Percentiles rank a stretch among this genome's conserved stretches.
phyloP scores from a whole-genome alignment of 352 stramenopile genomes.

The Phytophthora syringae region DNA sequence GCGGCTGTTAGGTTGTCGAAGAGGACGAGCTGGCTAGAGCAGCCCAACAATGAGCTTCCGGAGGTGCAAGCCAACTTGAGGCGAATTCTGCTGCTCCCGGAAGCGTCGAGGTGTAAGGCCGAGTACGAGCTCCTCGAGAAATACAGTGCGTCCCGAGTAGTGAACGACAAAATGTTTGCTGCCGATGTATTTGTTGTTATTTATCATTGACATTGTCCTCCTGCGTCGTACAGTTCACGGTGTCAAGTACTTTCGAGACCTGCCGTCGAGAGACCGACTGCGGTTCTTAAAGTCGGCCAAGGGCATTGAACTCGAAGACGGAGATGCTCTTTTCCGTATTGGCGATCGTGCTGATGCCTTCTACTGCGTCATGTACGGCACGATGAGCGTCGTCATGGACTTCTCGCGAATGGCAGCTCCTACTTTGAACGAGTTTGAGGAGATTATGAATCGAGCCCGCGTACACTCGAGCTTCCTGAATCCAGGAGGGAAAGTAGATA shows the following conservation, averaged over 20 bases:
- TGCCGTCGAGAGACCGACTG: constrained; percentile 56
- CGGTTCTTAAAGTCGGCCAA: constrained; percentile 70
- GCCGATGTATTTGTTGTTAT: neutral
- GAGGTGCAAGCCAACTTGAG: constrained; percentile 54
- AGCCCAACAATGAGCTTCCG: constrained; percentile 37
- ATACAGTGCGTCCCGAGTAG: constrained; percentile 50
- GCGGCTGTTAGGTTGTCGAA: constrained; percentile 22
- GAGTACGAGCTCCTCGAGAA: constrained; percentile 79
- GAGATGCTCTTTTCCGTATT: constrained; percentile 73
- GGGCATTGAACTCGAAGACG: constrained; percentile 66
- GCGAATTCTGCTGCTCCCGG: constrained; percentile 52
- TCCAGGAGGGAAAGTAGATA: constrained; percentile 54
- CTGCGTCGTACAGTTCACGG: constrained; percentile 44
- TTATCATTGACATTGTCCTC: neutral
- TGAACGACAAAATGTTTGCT: too few species aligned
- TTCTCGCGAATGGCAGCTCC: constrained; percentile 67
- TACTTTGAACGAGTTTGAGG: constrained; percentile 76
- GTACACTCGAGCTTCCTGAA: constrained; percentile 77
- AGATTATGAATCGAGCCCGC: constrained; percentile 72
- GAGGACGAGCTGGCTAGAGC: constrained; percentile 27
- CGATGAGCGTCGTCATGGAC: constrained; percentile 78
- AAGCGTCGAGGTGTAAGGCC: constrained; percentile 43
- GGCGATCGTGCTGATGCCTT: constrained; percentile 75
- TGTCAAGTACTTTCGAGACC: constrained; percentile 71
- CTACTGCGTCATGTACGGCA: constrained; percentile 81